These are phyloP conservation scores for Cornus kousa DNA, from an alignment of 148 eudicot genomes.

Conservation along the genomic window DNA sequence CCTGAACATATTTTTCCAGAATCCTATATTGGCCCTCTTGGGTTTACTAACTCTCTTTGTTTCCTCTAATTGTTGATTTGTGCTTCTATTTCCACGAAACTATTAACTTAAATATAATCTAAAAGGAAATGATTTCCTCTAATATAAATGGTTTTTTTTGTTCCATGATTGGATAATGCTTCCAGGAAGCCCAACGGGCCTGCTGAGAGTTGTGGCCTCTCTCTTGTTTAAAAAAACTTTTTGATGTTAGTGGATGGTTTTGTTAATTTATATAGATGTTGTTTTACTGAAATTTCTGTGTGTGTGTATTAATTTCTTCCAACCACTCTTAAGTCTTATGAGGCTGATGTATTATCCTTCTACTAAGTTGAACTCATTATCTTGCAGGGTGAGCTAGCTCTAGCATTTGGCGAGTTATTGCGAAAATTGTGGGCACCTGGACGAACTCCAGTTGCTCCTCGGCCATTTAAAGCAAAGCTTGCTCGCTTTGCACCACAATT, in stretches of 20 bases:
- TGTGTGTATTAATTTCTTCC: neutral
- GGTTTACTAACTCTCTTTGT: neutral
- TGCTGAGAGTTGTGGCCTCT: neutral
- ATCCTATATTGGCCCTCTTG: neutral
- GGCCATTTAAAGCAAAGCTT: constrained; percentile 84
- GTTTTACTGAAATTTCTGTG: neutral
- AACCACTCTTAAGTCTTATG: neutral
- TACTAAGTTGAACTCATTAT: constrained; percentile 8
- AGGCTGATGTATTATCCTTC: constrained; percentile 1
- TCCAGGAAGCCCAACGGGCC: neutral
- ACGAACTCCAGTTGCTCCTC: constrained; percentile 82
- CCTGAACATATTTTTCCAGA: neutral
- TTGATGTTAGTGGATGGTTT: neutral
- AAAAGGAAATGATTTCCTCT: neutral
- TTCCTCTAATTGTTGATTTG: neutral
- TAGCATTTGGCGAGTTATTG: constrained; percentile 93
- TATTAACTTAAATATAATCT: neutral
- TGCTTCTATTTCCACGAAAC: neutral
- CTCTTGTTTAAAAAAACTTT: no score
- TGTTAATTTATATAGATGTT: neutral
- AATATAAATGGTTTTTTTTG: neutral
- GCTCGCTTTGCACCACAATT: constrained; percentile 97
- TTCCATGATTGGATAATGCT: neutral
- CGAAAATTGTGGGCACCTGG: constrained; percentile 95
- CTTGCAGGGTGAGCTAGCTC: constrained; percentile 90